Evolutionary conservation across 2,329 filamentous ascomycete genomes (phyloP).

Genomic region (Elsinoe perseae): DNA sequence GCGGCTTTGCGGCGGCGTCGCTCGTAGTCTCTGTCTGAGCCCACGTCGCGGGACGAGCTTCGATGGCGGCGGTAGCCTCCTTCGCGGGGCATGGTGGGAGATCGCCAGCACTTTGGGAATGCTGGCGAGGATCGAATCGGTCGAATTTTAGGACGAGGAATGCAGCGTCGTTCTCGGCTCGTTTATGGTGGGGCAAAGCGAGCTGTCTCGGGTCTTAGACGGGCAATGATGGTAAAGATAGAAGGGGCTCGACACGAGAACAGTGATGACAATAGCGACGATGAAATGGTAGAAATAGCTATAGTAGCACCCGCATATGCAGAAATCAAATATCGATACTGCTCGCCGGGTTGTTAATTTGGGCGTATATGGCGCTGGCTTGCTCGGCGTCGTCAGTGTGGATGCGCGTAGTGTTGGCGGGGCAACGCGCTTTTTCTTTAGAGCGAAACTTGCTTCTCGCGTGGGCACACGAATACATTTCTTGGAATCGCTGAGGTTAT

Average conservation of each 20-base stretch:
- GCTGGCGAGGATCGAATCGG: neutral
- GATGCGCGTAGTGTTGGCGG: neutral
- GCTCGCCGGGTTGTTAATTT: neutral
- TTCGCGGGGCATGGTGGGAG: constrained; percentile 1
- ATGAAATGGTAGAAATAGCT: neutral
- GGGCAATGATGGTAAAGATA: too few relatives aligned
- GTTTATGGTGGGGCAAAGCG: neutral
- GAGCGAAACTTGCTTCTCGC: neutral
- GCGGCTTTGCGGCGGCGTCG: neutral
- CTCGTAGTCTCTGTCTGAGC: constrained; percentile 18
- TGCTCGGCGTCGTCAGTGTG: constrained; percentile 1
- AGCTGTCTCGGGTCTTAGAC: too few relatives aligned
- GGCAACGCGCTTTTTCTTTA: neutral
- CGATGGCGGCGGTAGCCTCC: neutral
- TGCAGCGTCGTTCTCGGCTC: too few relatives aligned
- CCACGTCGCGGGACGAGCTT: neutral
- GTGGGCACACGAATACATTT: neutral
- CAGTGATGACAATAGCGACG: neutral
- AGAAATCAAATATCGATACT: constrained; percentile 5
- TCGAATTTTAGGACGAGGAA: neutral
- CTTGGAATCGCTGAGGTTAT: neutral
- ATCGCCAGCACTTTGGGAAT: neutral
- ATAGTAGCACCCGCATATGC: too few relatives aligned
- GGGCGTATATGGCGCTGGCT: neutral
- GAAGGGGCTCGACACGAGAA: too few relatives aligned